These are phyloP conservation scores for Acanthamoeba royreba DNA, from an alignment of 208 protist species.

Conservation along the genomic window DNA sequence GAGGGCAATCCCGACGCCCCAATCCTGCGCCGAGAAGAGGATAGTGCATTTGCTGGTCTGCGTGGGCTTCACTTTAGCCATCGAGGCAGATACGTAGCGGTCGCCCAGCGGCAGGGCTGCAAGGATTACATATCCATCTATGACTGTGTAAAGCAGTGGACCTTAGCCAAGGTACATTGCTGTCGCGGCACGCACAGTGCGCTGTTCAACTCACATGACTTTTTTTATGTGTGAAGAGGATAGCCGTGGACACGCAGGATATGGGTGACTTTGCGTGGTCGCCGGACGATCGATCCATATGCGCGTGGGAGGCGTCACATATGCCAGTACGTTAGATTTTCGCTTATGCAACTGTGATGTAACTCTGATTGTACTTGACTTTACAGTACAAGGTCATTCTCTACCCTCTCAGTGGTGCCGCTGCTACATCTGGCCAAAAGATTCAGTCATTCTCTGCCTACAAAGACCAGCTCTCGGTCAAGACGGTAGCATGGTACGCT, in stretches of 20 bases:
- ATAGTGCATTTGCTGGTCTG: not conserved
- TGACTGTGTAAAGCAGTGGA: not conserved
- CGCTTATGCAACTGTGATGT: not conserved
- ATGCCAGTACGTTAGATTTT: not conserved
- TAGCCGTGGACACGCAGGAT: not conserved
- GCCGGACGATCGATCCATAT: not conserved
- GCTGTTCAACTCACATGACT: too few species aligned
- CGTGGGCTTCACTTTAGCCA: not conserved
- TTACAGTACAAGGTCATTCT: conserved; percentile 8
- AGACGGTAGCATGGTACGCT: not conserved
- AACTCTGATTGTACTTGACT: not conserved
- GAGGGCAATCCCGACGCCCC: not conserved
- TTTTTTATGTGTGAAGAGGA: too few species aligned
- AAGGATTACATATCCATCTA: conserved; percentile 26
- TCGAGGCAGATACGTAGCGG: not conserved
- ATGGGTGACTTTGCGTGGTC: not conserved
- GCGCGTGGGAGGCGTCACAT: not conserved
- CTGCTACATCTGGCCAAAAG: not conserved
- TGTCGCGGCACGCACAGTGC: not conserved
- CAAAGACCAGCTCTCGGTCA: not conserved
- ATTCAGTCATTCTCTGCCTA: not conserved
- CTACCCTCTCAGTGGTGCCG: not conserved
- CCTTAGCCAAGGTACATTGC: not conserved
- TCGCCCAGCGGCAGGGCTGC: not conserved
- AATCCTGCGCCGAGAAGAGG: not conserved